These are phyloP conservation scores for Withania somnifera DNA, from an alignment of 305 asterid genomes.

Conservation along the genomic window DNA sequence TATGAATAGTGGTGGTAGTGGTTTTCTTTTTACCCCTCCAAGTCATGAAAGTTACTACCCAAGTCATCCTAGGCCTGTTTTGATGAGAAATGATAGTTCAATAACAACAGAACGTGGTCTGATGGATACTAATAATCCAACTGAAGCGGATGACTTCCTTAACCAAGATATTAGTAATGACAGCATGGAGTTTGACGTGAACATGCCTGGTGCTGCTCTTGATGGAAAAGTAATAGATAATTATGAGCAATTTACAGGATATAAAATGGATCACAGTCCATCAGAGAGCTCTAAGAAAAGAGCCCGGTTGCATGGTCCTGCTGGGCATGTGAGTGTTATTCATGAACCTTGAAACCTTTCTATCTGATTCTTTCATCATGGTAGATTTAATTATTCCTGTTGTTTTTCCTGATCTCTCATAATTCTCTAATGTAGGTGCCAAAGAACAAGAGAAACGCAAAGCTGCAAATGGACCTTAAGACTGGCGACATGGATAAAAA, in stretches of 20 bases:
- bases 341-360: not conserved
- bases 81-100: not conserved
- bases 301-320: constrained; percentile 15
- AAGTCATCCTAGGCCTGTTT: not conserved
- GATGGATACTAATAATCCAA: constrained; percentile 5
- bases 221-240: constrained; percentile 12
- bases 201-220: not conserved
- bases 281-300: constrained; percentile 39
- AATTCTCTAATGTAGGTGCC: constrained; percentile 18
- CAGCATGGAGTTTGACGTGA: not conserved
- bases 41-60: not conserved
- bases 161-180: not conserved
- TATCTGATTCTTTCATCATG: not conserved
- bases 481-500: constrained; percentile 10
- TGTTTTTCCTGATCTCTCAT: not conserved
- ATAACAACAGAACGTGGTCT: not conserved
- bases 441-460: constrained; percentile 19
- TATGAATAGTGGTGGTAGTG: constrained; percentile 3
- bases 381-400: not conserved
- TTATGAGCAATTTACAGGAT: not conserved
- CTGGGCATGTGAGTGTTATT: constrained; percentile 28
- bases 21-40: not conserved
- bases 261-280: not conserved
- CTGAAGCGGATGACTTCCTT: not conserved
- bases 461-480: constrained; percentile 23